Evolutionary conservation across 2,329 filamentous ascomycete genomes (phyloP), one percentile per base, ranked within the genome.

Genomic region (Pezicula carpinea): DNA sequence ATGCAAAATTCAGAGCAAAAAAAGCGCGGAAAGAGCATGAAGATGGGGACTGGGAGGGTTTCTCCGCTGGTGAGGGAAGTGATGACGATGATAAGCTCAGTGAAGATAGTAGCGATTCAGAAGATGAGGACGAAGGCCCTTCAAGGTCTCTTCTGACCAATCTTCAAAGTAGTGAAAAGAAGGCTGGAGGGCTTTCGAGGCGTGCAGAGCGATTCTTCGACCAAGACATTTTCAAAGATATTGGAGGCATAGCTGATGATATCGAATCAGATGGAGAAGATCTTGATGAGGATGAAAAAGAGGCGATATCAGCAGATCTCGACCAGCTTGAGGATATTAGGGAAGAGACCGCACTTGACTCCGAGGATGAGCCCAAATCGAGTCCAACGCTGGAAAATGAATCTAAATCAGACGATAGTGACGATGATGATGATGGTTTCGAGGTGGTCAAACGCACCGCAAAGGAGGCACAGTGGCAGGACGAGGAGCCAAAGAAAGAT

Each of bases 1-100:
- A 97, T 63, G 84, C 91, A 14, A 97, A 96, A 65, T 87, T 87
- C 61, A 83, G 89, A 34, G 90, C 92, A 3, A 99, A 97, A 73
- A 89, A 89, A 63, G 85, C 89, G 6, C 81, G 91, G 45, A 83
- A 87, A 62, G 82, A 89, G 60, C 82, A 87, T 52, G 82, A 87
- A 44, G 89, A 95, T 49, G 90, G 89, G 13, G 91, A 96, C 62
- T 99, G 91, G 85, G 87, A 95, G 57, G 93, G 93, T 1, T 82
- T 97, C 50, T 95, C 88, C 4, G 76, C 80, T 18, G 80, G 76
- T 10, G 79, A 78, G 39, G 74, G 74, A 14, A 80, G 76, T 51
- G 80, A 83, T 45, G 77, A 80, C 34, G 72, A 66, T 39, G 63
- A 76, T 33, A 69, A 75, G 40, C 66, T 83, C 14, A 79, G 85